Conservation (phyloP, 2,329 filamentous ascomycete genomes). For the Pseudogymnoascus sp. region DNA sequence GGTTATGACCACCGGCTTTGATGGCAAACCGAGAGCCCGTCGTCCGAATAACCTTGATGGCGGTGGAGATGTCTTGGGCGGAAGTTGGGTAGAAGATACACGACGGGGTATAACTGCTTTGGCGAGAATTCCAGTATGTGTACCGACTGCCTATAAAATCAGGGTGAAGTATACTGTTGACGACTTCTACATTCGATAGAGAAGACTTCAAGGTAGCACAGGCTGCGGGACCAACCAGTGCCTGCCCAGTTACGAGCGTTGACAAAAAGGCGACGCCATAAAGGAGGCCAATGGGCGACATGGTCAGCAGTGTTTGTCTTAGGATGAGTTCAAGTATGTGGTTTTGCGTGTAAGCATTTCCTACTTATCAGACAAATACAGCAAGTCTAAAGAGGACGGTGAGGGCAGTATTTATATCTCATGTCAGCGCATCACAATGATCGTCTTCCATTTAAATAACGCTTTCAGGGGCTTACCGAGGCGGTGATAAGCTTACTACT, state of each 20-base stretch:
- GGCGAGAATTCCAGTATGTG: conserved; percentile 19
- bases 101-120: conserved; percentile 17
- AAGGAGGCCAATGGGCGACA: conserved; percentile 8
- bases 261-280: background rate
- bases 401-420: background rate
- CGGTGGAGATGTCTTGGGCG: conserved; percentile 20
- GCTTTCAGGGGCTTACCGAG: background rate
- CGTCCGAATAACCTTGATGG: conserved; percentile 15
- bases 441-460: background rate
- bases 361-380: background rate
- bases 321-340: background rate
- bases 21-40: conserved; percentile 27
- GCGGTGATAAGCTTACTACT: conserved; percentile 4
- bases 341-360: background rate
- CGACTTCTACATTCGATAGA: background rate
- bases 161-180: background rate
- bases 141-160: background rate
- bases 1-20: conserved; percentile 34
- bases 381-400: background rate
- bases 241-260: background rate
- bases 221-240: background rate
- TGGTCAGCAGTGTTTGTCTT: background rate
- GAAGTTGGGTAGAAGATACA: conserved; percentile 22
- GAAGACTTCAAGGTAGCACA: background rate
- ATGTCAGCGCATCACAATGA: background rate